Base-by-base conservation (phyloP, 441 rosid genomes). In the Rhodomyrtus psidioides region DNA sequence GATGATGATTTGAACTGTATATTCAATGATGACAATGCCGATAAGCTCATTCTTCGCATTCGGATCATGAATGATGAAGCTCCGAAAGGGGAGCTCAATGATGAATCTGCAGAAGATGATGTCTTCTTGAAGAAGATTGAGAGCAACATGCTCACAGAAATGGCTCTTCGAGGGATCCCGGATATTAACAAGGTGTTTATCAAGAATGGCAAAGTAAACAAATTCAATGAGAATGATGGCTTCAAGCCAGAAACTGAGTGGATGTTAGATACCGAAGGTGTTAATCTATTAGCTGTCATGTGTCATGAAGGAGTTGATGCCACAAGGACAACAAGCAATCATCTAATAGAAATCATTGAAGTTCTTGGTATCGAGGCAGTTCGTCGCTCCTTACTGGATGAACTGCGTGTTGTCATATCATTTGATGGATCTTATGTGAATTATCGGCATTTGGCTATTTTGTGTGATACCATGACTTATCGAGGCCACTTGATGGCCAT, bases 191-290 rank as follows among this genome's bases (percentile, higher is more conserved):
- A 97, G 87, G 98, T 96, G 58, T 97, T 96, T 88, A 96, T 97
- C 26, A 97, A 96, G 91, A 93, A 91, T 65, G 92, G 92, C 76
- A 96, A 96, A 90, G 90, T 91, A 58, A 97, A 94, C 92, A 95
- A 88, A 87, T 97, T 96, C 88, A 98, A 96, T 87, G 97, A 95
- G 85, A 91, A 84, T 56, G 98, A 91, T 51, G 98, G 98, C 53
- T 96, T 96, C 87, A 96, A 92, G 93, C 91, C 98, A 2, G 87
- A 88, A 19, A 97, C 94, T 90, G 99, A 97, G 91, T 97, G 99
- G 99, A 95, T 96, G 98, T 87, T 97, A 85, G 99, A 97, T 88
- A 97, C 99, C 2, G 99, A 97, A 91, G 99, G 99, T 86, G 99
- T 96, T 82, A 97, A 97, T 90, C 98, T 97, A 79, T 92, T 97